These are phyloP conservation scores for Wickerhamiella azymoides DNA, from an alignment of 805 yeast genomes.

Conservation along the genomic window DNA sequence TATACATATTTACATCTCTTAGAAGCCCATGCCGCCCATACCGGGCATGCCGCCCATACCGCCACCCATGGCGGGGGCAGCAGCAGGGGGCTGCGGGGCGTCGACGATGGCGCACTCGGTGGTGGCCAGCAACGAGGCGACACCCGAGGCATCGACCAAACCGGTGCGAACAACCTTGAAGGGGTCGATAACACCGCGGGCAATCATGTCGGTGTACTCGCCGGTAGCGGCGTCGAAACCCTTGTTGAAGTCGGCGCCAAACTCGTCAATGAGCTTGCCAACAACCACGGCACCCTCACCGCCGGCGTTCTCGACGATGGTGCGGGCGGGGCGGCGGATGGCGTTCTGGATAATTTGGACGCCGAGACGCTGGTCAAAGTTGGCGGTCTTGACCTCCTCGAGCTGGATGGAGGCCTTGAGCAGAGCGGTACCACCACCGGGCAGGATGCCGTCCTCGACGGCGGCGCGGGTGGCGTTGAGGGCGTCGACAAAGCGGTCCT, in stretches of 20 bases:
- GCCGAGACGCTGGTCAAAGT: constrained; percentile 95
- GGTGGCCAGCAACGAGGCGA: constrained; percentile 91
- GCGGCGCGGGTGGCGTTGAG: constrained; percentile 98
- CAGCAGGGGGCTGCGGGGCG: constrained; percentile 62
- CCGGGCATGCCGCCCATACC: constrained; percentile 59
- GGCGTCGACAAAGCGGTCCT: constrained; percentile 97
- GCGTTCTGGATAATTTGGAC: constrained; percentile 87
- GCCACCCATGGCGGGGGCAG: constrained; percentile 31
- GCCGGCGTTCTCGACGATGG: constrained; percentile 93
- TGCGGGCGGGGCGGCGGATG: constrained; percentile 87
- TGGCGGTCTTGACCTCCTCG: constrained; percentile 55
- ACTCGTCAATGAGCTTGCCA: constrained; percentile 56
- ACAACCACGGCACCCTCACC: constrained; percentile 95
- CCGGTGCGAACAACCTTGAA: constrained; percentile 96
- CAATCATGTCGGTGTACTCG: constrained; percentile 88
- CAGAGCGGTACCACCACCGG: constrained; percentile 99
- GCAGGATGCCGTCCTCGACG: constrained; percentile 94
- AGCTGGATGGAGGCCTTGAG: constrained; percentile 76
- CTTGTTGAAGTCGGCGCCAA: constrained; percentile 59
- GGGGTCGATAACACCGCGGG: constrained; percentile 96
- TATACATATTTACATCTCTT: constrained; percentile 3
- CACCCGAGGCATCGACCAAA: constrained; percentile 91
- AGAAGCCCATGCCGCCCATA: constrained; percentile 28
- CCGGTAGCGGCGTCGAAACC: constrained; percentile 92
- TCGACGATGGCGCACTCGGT: constrained; percentile 97